Evolutionary conservation across 352 stramenopile species (phyloP), one percentile per base, ranked within the genome.

Genomic region (Phytophthora pini): DNA sequence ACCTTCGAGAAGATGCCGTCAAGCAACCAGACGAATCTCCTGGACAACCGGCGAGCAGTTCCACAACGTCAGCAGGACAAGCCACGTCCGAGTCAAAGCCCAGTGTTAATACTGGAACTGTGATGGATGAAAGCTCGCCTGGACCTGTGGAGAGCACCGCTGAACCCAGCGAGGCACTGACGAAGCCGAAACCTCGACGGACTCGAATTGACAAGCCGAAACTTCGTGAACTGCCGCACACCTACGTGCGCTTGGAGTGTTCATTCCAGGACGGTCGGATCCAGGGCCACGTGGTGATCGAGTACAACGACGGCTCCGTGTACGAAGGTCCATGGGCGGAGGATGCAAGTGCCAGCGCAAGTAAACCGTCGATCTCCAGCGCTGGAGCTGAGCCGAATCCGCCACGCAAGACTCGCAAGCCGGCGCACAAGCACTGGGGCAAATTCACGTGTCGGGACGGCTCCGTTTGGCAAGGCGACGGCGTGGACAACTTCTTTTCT

Each of bases 261-360:
- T 74, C 76, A 0, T 94, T 94, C 54, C 57, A 77, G 17, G 79
- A 94, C 71, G 87, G 87, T 0, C 62, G 69, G 26, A 90, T 94
- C 39, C 74, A 79, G 39, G 83, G 77, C 17, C 58, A 80, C 39
- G 87, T 93, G 15, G 57, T 79, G 9, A 80, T 93, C 49, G 87
- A 93, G 61, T 94, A 75, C 58, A 93, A 92, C 49, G 84, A 93
- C 61, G 81, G 84, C 4, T 92, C 87, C 5, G 63, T 81, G 4
- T 94, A 94, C 53, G 87, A 93, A 80, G 87, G 87, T 0, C 87
- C 87, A 11, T 94, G 84, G 84, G 80, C 92, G 2, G 82, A 93
- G 52, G 79, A 93, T 32, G 58, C 55, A 7, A 72, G 51, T 15
- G 47, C 53, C 2, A 77, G 76, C 15, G 90, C 72, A 39, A 62